Base-by-base conservation (phyloP, 495 filamentous ascomycete genomes). In the Viridothelium virens region DNA sequence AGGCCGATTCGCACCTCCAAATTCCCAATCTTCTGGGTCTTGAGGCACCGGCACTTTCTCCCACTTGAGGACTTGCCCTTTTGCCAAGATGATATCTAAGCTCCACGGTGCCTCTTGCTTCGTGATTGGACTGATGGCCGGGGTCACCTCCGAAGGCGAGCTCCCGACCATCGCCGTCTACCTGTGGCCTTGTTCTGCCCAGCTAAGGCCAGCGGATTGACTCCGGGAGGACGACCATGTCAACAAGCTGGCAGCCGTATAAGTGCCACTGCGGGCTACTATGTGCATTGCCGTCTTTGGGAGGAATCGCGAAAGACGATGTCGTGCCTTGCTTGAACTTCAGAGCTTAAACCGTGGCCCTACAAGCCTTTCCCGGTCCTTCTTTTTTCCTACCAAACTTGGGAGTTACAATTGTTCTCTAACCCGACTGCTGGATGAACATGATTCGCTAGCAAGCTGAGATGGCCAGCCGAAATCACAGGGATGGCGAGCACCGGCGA, bases 401-500 rank as follows among this genome's bases (percentile, higher is more conserved):
- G 25, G 25, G 25, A 25, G 25, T 25, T 25, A 25, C 25, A 25
- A 25, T 25, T 25, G 25, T 25, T 25, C 25, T 44, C 6, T 44
- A 14, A 14, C 7, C 41, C 41, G 14, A 44, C 41, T 14, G 41
- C 41, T 44, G 41, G 41, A 44, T 7, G 41, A 44, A 44, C 6
- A 7, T 44, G 41, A 44, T 14, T 14, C 41, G 6, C 7, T 44
- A 44, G 41, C 41, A 44, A 44, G 25, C 48, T 18, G 48, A 10
- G 2, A 64, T 64, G 62, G 36, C 62, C 62, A 37, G 38, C 47
- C 62, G 62, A 64, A 38, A 50, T 18, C 53, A 59, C 25, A 34
- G 39, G 62, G 62, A 64, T 37, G 25, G 25, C 38, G 62, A 64
- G 47, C 41, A 50, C 14, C 62, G 62, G 38, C 62, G 47, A 48